Base-by-base conservation (phyloP, 805 yeast genomes). In the Lipomyces orientalis region DNA sequence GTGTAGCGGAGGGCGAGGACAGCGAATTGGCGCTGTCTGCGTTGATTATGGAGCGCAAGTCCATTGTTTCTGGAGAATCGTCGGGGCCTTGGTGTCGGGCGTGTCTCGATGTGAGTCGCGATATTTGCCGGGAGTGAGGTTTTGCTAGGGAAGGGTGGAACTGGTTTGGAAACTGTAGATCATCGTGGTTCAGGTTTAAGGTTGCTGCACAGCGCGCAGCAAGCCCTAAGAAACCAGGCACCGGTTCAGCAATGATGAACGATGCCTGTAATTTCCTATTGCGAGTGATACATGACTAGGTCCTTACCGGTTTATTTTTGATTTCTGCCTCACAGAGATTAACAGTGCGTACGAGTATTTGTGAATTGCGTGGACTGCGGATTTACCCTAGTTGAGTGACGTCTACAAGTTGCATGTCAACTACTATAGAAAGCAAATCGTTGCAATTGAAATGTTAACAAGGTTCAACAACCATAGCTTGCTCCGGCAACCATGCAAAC, bases 21-120 rank as follows among this genome's bases (percentile, higher is more conserved):
- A 9, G 16, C 10, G 14, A 22, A 22, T 29, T 43, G 9, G 37
- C 43, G 34, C n/a, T 46, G 49, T 62, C 66, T 46, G 37, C 54
- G 59, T 66, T 66, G 35, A 66, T 66, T 10, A 66, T 61, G 22
- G 69, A 62, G 31, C 61, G 51, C 39, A 66, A 31, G 56, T 66
- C 69, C 69, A 66, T 66, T 19, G 43, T 19, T 12, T 31, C 8
- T 4, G n/a, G n/a, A 9, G 19, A 37, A 37, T 37, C 10, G 14
- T 14, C 43, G 43, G 49, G 49, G 19, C 2, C 49, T n/a, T 19
- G 19, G 49, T 8, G 19, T 16, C 49, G 16, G 16, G 5, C 43
- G 43, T 12, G 43, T 12, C 43, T 37, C 16, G 49, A 43, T n/a
- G 49, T 16, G 16, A 37, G 43, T 10, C 49, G 49, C n/a, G 49